A percentile compares a stretch with the other conserved stretches of the same genome.
Conservation (phyloP, 2,329 filamentous ascomycete genomes). For the Cercospora sp. region DNA sequence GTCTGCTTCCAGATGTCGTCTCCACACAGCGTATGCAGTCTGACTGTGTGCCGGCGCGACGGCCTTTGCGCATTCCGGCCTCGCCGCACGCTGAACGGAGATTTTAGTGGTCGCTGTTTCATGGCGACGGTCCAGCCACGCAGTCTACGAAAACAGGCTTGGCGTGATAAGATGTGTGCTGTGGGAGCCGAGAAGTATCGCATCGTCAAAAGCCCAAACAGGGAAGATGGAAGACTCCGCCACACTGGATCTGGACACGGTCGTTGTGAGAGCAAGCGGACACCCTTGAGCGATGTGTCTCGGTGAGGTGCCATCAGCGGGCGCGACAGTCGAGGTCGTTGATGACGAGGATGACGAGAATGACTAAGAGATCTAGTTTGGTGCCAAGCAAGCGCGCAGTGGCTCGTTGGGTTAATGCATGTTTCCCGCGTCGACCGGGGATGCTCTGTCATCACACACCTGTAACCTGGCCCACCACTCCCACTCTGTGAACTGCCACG, state of each 20-base stretch:
- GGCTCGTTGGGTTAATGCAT: neutral
- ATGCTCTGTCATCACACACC: neutral
- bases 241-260: neutral
- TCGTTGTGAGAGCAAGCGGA: neutral
- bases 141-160: neutral
- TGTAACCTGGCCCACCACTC: neutral
- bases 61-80: neutral
- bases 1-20: neutral
- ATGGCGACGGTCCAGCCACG: neutral
- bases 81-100: neutral
- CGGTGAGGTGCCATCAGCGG: neutral
- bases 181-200: neutral
- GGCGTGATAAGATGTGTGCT: neutral
- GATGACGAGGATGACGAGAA: neutral
- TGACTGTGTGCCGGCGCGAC: neutral
- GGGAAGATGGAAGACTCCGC: neutral
- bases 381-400: neutral
- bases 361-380: conserved; percentile 1
- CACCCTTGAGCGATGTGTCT: neutral
- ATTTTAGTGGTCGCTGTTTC: neutral
- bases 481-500: neutral
- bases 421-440: neutral
- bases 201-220: neutral
- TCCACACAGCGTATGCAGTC: neutral
- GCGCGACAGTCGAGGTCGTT: neutral